Percentiles rank a stretch among this genome's conserved stretches.
Evolutionary conservation across 2,329 filamentous ascomycete species (phyloP).

Genomic region (Chrysoporthe austroafricana): DNA sequence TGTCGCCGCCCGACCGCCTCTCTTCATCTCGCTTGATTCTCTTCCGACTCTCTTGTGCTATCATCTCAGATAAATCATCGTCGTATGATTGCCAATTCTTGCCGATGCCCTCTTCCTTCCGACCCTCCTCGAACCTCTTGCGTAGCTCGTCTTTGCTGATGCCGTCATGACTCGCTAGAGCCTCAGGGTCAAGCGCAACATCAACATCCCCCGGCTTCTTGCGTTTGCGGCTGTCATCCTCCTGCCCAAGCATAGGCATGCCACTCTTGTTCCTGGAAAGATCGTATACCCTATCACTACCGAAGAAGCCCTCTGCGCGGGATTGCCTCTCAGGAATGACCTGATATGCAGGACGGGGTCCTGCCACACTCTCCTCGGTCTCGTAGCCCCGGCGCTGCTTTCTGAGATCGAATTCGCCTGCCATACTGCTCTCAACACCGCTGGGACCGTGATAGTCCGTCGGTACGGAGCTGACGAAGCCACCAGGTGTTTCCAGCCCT

Average conservation of each 20-base stretch:
- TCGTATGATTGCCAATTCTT: conserved; percentile 71
- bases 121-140: conserved; percentile 77
- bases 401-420: conserved; percentile 87
- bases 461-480: conserved; percentile 78
- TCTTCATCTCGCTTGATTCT: conserved; percentile 87
- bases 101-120: conserved; percentile 66
- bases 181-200: conserved; percentile 86
- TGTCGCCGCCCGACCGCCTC: conserved; percentile 56
- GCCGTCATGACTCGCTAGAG: conserved; percentile 72
- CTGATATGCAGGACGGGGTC: conserved; percentile 81
- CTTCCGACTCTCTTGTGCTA: conserved; percentile 90
- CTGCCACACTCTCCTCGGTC: conserved; percentile 74
- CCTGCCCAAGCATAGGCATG: conserved; percentile 77
- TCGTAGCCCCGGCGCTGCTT: conserved; percentile 85
- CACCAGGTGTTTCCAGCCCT: conserved; percentile 80
- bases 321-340: conserved; percentile 88
- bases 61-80: conserved; percentile 94
- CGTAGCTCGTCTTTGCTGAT: conserved; percentile 84
- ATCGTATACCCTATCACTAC: conserved; percentile 92
- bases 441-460: conserved; percentile 74
- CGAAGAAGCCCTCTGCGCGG: conserved; percentile 90
- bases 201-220: conserved; percentile 98
- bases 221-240: conserved; percentile 77
- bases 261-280: conserved; percentile 60
- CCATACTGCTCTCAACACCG: conserved; percentile 72